Base-by-base conservation (phyloP, 2,329 filamentous ascomycete genomes). In the Pestalotiopsis sp. region DNA sequence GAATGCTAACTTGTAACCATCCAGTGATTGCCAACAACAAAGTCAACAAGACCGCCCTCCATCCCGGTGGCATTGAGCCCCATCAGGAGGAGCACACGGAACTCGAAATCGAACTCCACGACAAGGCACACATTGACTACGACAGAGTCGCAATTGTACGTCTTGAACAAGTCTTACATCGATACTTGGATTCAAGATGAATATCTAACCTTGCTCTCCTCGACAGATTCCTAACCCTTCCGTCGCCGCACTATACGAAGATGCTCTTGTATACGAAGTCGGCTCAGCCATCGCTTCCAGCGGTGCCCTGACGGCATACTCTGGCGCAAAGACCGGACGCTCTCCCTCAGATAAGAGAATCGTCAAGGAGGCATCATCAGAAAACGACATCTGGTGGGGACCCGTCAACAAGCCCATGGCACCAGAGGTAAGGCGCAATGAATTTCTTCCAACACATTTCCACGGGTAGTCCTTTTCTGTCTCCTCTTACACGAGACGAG, bases 381-480 rank as follows among this genome's bases (percentile, higher is more conserved):
- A 97, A 81, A 91, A 96, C 67, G 90, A 99, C 70, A 88, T 99
- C 78, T 99, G 96, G 83, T 98, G 96, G 96, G 96, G 96, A 77
- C 95, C 96, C 67, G 96, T 99, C 75, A 99, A 99, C 88, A 98
- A 98, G 89, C 93, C 95, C 79, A 99, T 99, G 96, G 91, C 89
- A 74, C 89, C 94, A 76, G 94, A 98, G 82, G 96, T 98, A 35
- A n/a, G 44, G 17, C 44, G 20, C 7, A 52, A n/a, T n/a, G 9
- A 9, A n/a, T n/a, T 9, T n/a, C 20, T 40, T 30, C 13, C 17
- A n/a, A 52, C 62, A 62, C 44, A 52, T n/a, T 52, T 22, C 17
- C 44, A 52, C 44, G 17, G 22, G 20, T 6, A 52, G 71, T 67
- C 68, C 44, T 66, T 64, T 66, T 4, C 26, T 26, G 1, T 26